phyloP scores from a whole-genome alignment of 495 filamentous ascomycete genomes.

The Mytilinidion resinicola region DNA sequence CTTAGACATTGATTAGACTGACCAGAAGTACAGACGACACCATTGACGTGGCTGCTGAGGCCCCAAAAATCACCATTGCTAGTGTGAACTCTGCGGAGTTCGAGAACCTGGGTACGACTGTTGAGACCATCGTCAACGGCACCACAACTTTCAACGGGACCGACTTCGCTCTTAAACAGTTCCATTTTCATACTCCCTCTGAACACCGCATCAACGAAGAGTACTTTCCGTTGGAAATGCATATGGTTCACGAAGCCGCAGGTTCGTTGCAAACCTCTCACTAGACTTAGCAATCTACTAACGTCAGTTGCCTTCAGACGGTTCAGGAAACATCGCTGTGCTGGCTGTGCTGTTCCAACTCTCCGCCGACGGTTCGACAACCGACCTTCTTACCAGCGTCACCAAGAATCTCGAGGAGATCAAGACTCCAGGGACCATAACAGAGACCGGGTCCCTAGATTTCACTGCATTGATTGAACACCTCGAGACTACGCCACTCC shows the following conservation, averaged over 20 bases:
- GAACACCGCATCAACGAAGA: conserved; percentile 57
- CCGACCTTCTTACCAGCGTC: conserved; percentile 49
- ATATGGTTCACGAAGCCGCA: conserved; percentile 55
- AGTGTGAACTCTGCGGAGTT: conserved; percentile 43
- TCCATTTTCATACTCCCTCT: conserved; percentile 65
- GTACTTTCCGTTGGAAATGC: conserved; percentile 55
- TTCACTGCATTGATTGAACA: conserved; percentile 50
- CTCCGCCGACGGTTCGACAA: conserved; percentile 38
- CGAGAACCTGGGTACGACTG: conserved; percentile 54
- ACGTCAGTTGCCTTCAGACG: conserved; percentile 9
- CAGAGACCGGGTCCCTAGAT: conserved; percentile 49
- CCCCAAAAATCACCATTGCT: conserved; percentile 40
- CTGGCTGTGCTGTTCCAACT: conserved; percentile 57
- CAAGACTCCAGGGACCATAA: conserved; percentile 47
- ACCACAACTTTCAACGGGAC: conserved; percentile 38
- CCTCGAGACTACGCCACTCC: conserved; percentile 45
- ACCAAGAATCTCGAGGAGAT: conserved; percentile 49
- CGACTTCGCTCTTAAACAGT: conserved; percentile 53
- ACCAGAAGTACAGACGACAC: conserved; percentile 21
- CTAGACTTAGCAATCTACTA: background rate
- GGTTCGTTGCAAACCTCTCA: conserved; percentile 31
- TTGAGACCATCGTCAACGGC: conserved; percentile 47
- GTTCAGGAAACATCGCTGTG: conserved; percentile 43
- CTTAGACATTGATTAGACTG: background rate
- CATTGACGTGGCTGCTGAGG: conserved; percentile 22